Conservation (phyloP, 768 basidiomycete species). For the Lenzites betulinus region DNA sequence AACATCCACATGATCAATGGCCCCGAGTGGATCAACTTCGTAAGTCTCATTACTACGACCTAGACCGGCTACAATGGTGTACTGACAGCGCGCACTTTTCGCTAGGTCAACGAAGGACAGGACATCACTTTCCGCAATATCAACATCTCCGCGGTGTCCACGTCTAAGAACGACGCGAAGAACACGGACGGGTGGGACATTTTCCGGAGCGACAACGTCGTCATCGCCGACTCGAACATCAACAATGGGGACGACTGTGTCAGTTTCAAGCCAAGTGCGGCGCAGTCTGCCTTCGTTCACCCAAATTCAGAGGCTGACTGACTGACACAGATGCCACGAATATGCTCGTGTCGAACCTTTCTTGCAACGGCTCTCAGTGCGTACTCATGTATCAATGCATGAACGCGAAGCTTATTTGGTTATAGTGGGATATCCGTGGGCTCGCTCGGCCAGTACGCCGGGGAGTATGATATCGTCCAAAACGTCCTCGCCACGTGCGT, state of each 20-base stretch:
- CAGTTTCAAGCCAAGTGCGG: constrained; percentile 51
- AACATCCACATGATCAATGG: constrained; percentile 51
- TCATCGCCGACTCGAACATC: constrained; percentile 51
- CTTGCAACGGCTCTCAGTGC: constrained; percentile 62
- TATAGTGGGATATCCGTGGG: constrained; percentile 59
- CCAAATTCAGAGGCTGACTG: no score
- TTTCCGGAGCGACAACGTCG: constrained; percentile 54
- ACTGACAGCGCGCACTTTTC: background rate
- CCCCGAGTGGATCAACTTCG: constrained; percentile 56
- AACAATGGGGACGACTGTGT: constrained; percentile 64
- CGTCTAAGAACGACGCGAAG: constrained; percentile 41
- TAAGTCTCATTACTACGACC: constrained; percentile 21
- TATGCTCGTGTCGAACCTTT: constrained; percentile 54
- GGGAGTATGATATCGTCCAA: constrained; percentile 58
- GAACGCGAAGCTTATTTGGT: background rate
- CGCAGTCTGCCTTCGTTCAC: no score
- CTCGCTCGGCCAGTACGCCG: constrained; percentile 55
- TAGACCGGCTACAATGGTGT: background rate
- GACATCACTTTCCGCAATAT: constrained; percentile 50
- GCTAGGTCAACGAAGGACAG: constrained; percentile 40
- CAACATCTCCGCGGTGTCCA: constrained; percentile 48
- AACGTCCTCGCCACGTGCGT: constrained; percentile 55
- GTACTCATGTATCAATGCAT: background rate
- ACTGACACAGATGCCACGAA: constrained; percentile 47
- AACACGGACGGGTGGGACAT: constrained; percentile 70